Percentiles rank a stretch among this genome's conserved stretches.
Conservation (phyloP, 176 grass and related monocot genomes). For the Phoenix dactylifera region DNA sequence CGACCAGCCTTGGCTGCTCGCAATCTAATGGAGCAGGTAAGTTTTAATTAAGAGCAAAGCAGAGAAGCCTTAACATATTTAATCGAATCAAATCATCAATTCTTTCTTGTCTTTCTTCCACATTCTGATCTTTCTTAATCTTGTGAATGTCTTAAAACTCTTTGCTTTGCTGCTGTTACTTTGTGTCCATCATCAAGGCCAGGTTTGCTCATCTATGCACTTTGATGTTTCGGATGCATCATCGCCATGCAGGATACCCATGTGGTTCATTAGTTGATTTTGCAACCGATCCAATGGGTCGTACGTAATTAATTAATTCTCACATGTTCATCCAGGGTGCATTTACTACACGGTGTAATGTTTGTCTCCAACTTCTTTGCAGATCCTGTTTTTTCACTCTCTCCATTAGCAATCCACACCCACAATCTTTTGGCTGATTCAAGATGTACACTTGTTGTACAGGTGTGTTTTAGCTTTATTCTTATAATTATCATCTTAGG, state of each 20-base stretch:
- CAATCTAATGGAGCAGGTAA: constrained; percentile 96
- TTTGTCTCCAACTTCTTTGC: not conserved
- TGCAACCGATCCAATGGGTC: constrained; percentile 79
- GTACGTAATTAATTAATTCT: constrained; percentile 36
- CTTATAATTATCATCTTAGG: not conserved
- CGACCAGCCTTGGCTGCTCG: constrained; percentile 84
- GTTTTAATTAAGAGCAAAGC: too few relatives aligned
- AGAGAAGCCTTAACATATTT: too few relatives aligned
- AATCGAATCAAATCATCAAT: not conserved
- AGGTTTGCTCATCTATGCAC: constrained; percentile 89
- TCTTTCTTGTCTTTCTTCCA: not conserved
- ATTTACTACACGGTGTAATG: too few relatives aligned
- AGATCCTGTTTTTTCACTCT: constrained; percentile 95
- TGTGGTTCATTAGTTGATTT: constrained; percentile 99
- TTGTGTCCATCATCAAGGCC: constrained; percentile 23
- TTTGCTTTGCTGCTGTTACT: too few relatives aligned
- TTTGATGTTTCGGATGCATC: constrained; percentile 95
- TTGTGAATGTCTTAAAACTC: too few relatives aligned
- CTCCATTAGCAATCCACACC: constrained; percentile 89
- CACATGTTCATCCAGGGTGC: too few relatives aligned
- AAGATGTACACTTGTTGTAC: constrained; percentile 91
- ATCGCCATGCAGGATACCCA: constrained; percentile 74
- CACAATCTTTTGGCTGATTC: constrained; percentile 81
- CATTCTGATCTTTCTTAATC: too few relatives aligned
- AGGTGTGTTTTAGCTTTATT: constrained; percentile 27